These are phyloP conservation scores for Detonula confervacea DNA, from an alignment of 352 stramenopile genomes.

Conservation along the genomic window DNA sequence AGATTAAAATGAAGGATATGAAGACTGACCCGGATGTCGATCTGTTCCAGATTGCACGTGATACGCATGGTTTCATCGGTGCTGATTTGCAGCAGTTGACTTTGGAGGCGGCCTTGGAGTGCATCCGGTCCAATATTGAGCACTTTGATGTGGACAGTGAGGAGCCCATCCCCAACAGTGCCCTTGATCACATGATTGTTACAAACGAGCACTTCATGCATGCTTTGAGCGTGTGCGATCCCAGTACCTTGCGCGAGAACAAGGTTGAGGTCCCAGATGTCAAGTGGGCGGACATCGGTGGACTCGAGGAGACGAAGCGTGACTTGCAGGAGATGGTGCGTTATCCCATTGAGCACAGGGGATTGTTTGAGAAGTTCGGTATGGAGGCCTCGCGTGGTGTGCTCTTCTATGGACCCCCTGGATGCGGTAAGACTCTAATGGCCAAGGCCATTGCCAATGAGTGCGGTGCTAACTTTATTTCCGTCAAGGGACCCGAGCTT, in stretches of 20 bases:
- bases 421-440: slow-evolving; percentile 99
- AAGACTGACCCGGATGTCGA: slow-evolving; percentile 99
- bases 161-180: slow-evolving; percentile 98
- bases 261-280: slow-evolving; percentile 99
- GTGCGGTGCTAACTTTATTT: slow-evolving; percentile 99
- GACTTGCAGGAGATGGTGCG: slow-evolving; percentile 99
- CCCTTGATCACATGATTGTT: slow-evolving; percentile 98
- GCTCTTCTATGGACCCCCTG: slow-evolving; percentile 99
- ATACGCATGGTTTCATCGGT: slow-evolving; percentile 99
- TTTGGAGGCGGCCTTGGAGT: slow-evolving; percentile 99
- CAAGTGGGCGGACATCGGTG: slow-evolving; percentile 99
- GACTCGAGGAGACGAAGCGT: slow-evolving; percentile 97
- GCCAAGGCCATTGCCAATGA: slow-evolving; percentile 99
- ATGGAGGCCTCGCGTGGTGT: slow-evolving; percentile 95
- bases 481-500: slow-evolving; percentile 99
- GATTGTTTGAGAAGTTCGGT: slow-evolving; percentile 99
- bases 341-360: slow-evolving; percentile 99
- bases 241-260: slow-evolving; percentile 97
- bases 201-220: slow-evolving; percentile 99
- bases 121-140: slow-evolving; percentile 99
- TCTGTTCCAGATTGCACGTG: slow-evolving; percentile 94
- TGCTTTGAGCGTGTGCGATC: slow-evolving; percentile 97
- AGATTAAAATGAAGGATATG: slow-evolving; percentile 99
- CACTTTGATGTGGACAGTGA: slow-evolving; percentile 99
- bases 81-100: slow-evolving; percentile 96